Percentiles rank a stretch among this genome's conserved stretches.
These are phyloP conservation scores for Arthrobotrys pseudoclavata DNA, from an alignment of 2,329 filamentous ascomycete genomes.

Conservation along the genomic window DNA sequence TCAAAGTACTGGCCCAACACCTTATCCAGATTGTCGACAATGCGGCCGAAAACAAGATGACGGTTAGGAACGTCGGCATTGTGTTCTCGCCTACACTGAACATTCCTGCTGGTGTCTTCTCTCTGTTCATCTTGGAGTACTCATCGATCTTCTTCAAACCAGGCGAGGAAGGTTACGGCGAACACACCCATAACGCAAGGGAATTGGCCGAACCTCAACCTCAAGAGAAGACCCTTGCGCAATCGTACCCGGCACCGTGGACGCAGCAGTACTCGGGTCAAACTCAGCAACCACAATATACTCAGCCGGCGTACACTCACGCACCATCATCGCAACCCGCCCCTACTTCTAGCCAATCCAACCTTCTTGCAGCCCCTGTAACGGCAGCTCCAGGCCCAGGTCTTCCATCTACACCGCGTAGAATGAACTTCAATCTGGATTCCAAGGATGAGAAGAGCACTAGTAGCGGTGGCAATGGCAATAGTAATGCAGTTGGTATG, in stretches of 20 bases:
- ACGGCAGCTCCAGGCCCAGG: constrained; percentile 26
- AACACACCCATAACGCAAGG: constrained; percentile 60
- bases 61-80: constrained; percentile 92
- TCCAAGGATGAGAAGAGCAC: constrained; percentile 33
- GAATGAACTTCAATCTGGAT: constrained; percentile 55
- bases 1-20: constrained; percentile 88
- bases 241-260: constrained; percentile 65
- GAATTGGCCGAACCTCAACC: constrained; percentile 65
- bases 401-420: constrained; percentile 57
- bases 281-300: neutral
- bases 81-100: constrained; percentile 98
- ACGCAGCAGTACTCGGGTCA: constrained; percentile 12
- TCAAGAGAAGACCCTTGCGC: constrained; percentile 61
- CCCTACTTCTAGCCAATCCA: constrained; percentile 28
- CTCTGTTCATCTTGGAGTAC: constrained; percentile 92
- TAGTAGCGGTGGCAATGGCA: constrained; percentile 19
- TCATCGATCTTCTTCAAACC: constrained; percentile 83
- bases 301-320: constrained; percentile 16
- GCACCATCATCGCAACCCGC: constrained; percentile 25
- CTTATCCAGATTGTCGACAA: constrained; percentile 94
- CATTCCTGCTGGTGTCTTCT: constrained; percentile 94
- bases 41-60: constrained; percentile 95
- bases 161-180: constrained; percentile 74
- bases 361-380: constrained; percentile 32
- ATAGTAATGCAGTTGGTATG: constrained; percentile 38